These are phyloP conservation scores for Rubia tinctorum DNA, from an alignment of 305 asterid species.

Conservation along the genomic window DNA sequence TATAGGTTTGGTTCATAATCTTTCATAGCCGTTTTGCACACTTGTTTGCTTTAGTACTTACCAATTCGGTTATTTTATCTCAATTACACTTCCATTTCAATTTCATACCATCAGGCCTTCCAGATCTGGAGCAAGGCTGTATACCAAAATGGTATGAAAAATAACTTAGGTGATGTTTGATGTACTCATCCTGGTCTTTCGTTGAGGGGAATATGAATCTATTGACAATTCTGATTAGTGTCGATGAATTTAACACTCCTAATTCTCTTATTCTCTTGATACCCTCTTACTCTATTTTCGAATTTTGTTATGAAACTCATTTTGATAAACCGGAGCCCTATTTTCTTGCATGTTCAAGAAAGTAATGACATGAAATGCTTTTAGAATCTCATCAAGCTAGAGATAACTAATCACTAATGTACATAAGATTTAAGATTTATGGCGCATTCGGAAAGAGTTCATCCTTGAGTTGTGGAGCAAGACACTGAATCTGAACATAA, in stretches of 20 bases:
- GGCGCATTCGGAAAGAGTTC: conserved; percentile 63
- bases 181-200: background rate
- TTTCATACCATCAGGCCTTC: background rate
- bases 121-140: background rate
- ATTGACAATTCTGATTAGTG: background rate
- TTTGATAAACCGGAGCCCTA: background rate
- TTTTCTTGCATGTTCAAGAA: background rate
- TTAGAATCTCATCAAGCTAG: background rate
- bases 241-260: background rate
- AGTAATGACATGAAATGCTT: background rate
- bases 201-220: too few relatives aligned
- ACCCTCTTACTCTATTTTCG: background rate
- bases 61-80: background rate
- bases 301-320: background rate
- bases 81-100: background rate
- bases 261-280: background rate
- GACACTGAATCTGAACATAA: conserved; percentile 83
- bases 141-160: background rate
- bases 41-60: background rate
- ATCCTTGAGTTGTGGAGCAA: conserved; percentile 74
- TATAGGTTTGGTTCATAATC: background rate
- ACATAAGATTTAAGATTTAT: background rate
- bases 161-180: background rate
- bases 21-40: background rate
- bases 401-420: too few relatives aligned